Conservation (phyloP, 805 yeast species). For the Metschnikowia amazonensis region DNA sequence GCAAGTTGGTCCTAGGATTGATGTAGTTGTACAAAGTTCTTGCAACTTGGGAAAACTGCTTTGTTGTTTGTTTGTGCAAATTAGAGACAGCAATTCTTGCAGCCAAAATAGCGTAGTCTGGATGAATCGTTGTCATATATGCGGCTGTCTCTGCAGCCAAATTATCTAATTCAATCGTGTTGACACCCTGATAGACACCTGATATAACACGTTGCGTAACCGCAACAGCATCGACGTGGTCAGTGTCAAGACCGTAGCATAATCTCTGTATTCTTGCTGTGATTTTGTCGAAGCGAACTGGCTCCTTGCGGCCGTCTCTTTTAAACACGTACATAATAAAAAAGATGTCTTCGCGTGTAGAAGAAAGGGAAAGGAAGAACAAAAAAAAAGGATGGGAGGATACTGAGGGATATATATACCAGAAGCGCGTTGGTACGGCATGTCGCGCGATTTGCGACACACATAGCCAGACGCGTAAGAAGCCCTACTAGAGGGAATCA, state of each 20-base stretch:
- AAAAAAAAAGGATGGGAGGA: neutral
- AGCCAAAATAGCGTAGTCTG: slow-evolving; percentile 94
- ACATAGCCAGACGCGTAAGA: slow-evolving; percentile 3
- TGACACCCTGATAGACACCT: slow-evolving; percentile 97
- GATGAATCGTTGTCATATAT: slow-evolving; percentile 94
- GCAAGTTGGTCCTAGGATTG: slow-evolving; percentile 73
- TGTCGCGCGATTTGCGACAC: slow-evolving; percentile 5
- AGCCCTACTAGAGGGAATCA: neutral
- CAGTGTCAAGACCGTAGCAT: slow-evolving; percentile 89
- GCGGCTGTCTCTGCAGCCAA: slow-evolving; percentile 96
- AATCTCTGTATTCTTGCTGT: slow-evolving; percentile 88
- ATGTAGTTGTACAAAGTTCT: slow-evolving; percentile 69
- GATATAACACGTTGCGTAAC: slow-evolving; percentile 93
- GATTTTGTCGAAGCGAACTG: slow-evolving; percentile 93
- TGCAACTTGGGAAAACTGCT: slow-evolving; percentile 75
- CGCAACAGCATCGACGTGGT: slow-evolving; percentile 90
- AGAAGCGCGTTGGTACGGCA: slow-evolving; percentile 3
- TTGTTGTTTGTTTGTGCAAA: slow-evolving; percentile 90
- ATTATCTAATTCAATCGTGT: slow-evolving; percentile 70
- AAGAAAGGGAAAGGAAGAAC: slow-evolving; percentile 1
- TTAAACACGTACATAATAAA: slow-evolving; percentile 71
- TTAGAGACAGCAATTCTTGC: slow-evolving; percentile 95
- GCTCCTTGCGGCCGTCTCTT: slow-evolving; percentile 93
- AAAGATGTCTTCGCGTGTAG: neutral
- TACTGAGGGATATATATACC: slow-evolving; percentile 4